Base-by-base conservation (phyloP, 2,329 filamentous ascomycete genomes). In the Beauveria medogensis region DNA sequence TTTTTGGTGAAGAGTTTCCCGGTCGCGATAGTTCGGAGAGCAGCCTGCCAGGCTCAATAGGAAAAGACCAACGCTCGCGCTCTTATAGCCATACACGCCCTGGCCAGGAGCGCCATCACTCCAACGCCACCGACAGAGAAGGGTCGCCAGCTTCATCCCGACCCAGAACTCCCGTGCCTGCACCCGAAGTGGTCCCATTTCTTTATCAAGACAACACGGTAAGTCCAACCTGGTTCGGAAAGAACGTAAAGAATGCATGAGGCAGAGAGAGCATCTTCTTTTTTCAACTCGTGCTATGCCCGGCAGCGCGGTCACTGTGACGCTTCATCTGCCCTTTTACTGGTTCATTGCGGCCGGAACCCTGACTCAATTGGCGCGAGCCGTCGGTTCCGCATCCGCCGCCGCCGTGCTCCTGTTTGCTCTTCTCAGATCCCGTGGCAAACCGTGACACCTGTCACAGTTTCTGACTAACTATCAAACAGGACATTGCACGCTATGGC, bases 101-200 rank as follows among this genome's bases (percentile, higher is more conserved):
- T 62, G 82, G 85, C 67, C 83, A 91, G 65, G 87, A 90, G 70
- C 86, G 92, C 69, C 92, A 93, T 73, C 89, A 91, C 72, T 97
- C 92, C 57, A 86, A 85, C 73, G 84, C 84, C 58, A 87, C 85
- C 59, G 85, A 94, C 69, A 80, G 87, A 63, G 88, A 92, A 64
- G 82, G 81, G 51, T 95, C 92, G 58, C 91, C 91, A 46, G 82
- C 84, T 57, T 85, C 84, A 37, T 92, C 89, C 30, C 82, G 91
- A 66, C 91, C 92, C 53, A 83, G 89, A 67, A 96, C 91, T n/a
- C 92, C 92, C 14, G 81, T 92, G 56, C 90, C 90, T 47, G 91
- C 90, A 14, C 94, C 91, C 69, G 93, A 97, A 74, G 92, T 99
- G 62, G 94, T 96, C 44, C 94, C 94, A n/a, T 99, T 96, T 82